These are phyloP conservation scores for Malassezia caprae DNA, from an alignment of 1,284 basidiomycete genomes.

Conservation along the genomic window DNA sequence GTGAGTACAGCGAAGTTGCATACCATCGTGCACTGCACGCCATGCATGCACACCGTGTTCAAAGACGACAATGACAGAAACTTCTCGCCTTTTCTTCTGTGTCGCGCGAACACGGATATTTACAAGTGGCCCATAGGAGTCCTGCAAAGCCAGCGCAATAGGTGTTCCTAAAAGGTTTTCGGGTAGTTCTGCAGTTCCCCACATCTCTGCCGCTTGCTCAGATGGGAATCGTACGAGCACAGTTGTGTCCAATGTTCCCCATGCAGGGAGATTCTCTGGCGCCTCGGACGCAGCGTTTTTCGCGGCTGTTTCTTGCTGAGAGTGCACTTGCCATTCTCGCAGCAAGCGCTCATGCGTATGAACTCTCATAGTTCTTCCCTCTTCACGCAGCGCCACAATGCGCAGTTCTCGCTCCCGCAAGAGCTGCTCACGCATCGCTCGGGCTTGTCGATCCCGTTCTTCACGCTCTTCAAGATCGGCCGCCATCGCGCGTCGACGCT, in stretches of 20 bases:
- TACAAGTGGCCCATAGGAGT: constrained; percentile 26
- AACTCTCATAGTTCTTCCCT: constrained; percentile 21
- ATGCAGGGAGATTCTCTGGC: constrained; percentile 13
- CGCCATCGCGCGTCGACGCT: constrained; percentile 66
- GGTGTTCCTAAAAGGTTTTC: constrained; percentile 15
- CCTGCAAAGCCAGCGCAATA: constrained; percentile 18
- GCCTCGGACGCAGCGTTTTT: not conserved
- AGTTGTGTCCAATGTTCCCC: constrained; percentile 27
- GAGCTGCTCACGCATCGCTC: not conserved
- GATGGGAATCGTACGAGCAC: constrained; percentile 33
- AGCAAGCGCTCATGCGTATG: constrained; percentile 19
- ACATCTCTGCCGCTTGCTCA: constrained; percentile 21
- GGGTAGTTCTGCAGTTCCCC: constrained; percentile 1
- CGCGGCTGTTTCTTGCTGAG: not conserved
- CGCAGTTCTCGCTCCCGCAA: constrained; percentile 1
- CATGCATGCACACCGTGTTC: constrained; percentile 25
- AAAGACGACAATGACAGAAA: constrained; percentile 30
- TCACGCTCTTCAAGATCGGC: constrained; percentile 77
- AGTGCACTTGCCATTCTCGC: constrained; percentile 18
- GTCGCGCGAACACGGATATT: constrained; percentile 20
- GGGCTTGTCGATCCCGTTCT: constrained; percentile 53
- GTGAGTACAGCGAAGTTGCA: constrained; percentile 29
- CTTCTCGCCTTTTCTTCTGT: constrained; percentile 26
- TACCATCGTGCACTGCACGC: constrained; percentile 28
- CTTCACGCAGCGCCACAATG: constrained; percentile 20